A percentile compares a stretch with the other conserved stretches of the same genome.
Evolutionary conservation across 805 yeast genomes (phyloP).

Genomic region (Saccharomycopsis selenospora): DNA sequence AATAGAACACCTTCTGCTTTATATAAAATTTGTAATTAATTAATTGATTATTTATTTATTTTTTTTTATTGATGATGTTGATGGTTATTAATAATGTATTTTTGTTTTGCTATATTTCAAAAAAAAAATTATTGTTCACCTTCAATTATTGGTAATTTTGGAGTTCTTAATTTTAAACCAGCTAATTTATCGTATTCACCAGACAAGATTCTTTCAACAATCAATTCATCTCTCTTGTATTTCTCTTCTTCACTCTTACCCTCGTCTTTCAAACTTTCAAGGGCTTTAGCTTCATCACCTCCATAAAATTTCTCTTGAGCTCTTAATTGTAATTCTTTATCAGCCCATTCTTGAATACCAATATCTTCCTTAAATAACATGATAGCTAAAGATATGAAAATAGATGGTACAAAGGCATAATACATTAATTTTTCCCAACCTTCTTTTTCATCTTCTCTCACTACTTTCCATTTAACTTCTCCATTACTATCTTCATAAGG

Average conservation of each 20-base stretch:
- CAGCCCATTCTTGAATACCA: constrained; percentile 68
- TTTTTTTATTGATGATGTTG: too few relatives aligned
- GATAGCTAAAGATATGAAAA: constrained; percentile 47
- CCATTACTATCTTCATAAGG: constrained; percentile 82
- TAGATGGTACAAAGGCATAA: constrained; percentile 65
- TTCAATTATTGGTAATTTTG: constrained; percentile 17
- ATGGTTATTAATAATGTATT: too few relatives aligned
- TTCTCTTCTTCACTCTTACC: constrained; percentile 46
- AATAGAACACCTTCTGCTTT: too few relatives aligned
- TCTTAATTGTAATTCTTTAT: constrained; percentile 72
- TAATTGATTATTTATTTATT: too few relatives aligned
- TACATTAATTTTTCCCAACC: constrained; percentile 80
- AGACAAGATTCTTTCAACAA: constrained; percentile 71
- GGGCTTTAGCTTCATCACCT: constrained; percentile 48
- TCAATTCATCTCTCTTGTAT: constrained; percentile 63
- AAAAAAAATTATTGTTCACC: constrained; percentile 15
- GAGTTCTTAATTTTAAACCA: constrained; percentile 43
- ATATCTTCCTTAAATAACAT: constrained; percentile 45
- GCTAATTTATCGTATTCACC: constrained; percentile 77
- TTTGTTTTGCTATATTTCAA: too few relatives aligned
- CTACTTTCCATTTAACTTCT: constrained; percentile 68
- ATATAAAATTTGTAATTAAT: too few relatives aligned
- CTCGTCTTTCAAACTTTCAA: constrained; percentile 33
- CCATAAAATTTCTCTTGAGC: constrained; percentile 58
- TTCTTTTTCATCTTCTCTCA: constrained; percentile 68